Base-by-base conservation (phyloP, 805 yeast genomes). In the Candida schatavii region DNA sequence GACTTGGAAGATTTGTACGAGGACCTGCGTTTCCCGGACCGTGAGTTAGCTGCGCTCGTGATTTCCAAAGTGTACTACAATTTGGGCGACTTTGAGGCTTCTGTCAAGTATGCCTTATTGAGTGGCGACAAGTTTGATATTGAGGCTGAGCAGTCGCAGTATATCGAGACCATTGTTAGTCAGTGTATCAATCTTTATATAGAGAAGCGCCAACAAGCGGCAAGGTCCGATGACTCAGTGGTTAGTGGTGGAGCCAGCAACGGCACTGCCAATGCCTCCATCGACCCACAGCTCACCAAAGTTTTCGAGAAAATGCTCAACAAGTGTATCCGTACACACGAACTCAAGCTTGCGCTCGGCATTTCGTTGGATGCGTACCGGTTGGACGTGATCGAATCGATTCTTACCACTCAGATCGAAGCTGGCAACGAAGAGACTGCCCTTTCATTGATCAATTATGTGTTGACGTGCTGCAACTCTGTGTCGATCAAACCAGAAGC, bases 1-100 rank as follows among this genome's bases (percentile, higher is more conserved):
- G 89, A 86, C 42, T 85, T 93, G 55, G 99, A 93, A 68, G 95
- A 88, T 49, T 71, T 93, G 41, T 89, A 83, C 56, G 98, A 93
- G 66, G 96, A 91, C 61, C 75, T 77, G 45, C 63, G 74, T 19
- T 93, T 91, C 64, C 80, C 81, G 41, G 81, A 85, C 46, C 78
- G 95, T 52, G 68, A 78, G 36, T 74, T 91, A 56, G 98, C 98
- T 6, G 98, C 99, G 2, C 72, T 93, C 45, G 78, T 93, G 45
- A 90, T 93, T 5, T 88, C 98, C 13, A 93, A 93, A 64, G 95
- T 81, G 23, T 78, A 78, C 59, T 93, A 89, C 64, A 89, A 93
- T 62, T 74, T 93, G 56, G 98, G 98, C 37, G 98, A 93, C 60
- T 89, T 85, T 56, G 95, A 87, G 48, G 75, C 90, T 3, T 86